phyloP scores from a whole-genome alignment of 768 basidiomycete genomes.

The Amanita rimosa region DNA sequence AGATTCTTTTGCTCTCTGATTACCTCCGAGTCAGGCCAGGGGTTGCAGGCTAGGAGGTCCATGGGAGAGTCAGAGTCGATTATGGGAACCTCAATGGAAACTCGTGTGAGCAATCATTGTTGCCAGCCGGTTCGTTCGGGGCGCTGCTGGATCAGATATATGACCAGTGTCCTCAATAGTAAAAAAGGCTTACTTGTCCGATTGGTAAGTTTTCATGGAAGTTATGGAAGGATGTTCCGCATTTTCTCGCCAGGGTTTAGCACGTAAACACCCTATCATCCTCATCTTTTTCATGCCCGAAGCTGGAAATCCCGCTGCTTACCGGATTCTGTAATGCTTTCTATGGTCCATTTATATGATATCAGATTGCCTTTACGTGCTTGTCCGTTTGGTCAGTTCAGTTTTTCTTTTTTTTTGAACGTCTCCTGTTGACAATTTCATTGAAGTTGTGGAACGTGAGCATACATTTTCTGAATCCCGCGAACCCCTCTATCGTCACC shows the following conservation, averaged over 20 bases:
- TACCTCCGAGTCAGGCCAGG: too few species aligned
- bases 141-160: too few species aligned
- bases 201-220: conserved; percentile 45
- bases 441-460: conserved; percentile 41
- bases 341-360: conserved; percentile 36
- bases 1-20: too few species aligned
- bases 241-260: conserved; percentile 41
- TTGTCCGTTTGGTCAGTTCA: conserved; percentile 49
- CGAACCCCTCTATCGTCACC: too few species aligned
- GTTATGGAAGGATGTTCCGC: too few species aligned
- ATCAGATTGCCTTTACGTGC: conserved; percentile 34
- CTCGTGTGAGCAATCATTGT: too few species aligned
- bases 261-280: conserved; percentile 24
- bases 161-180: too few species aligned
- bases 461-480: conserved; percentile 60
- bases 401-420: background rate
- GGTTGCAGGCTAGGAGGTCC: too few species aligned
- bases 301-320: conserved; percentile 46
- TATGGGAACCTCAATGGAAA: too few species aligned
- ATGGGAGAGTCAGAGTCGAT: too few species aligned
- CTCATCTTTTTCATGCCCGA: background rate
- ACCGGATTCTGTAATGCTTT: conserved; percentile 30
- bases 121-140: too few species aligned
- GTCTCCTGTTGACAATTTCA: background rate
- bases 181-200: conserved; percentile 30